phyloP scores from a whole-genome alignment of 1,284 basidiomycete species.

The Irpex sp. region DNA sequence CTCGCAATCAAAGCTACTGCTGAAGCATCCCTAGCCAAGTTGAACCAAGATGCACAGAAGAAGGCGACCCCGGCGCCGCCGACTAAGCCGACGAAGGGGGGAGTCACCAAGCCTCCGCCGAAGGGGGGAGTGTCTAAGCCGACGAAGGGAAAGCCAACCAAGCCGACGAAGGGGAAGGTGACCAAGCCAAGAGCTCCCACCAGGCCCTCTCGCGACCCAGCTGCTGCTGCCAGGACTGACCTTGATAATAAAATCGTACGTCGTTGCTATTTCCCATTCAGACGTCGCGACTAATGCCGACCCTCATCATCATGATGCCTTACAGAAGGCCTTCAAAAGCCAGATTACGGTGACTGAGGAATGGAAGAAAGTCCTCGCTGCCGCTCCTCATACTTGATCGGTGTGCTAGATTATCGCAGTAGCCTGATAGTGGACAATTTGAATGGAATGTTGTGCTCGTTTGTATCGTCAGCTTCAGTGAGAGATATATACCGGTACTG shows the following conservation, averaged over 20 bases:
- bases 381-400: neutral
- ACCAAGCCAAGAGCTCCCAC: neutral
- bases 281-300: neutral
- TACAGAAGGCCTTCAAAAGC: neutral
- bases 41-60: too few species aligned
- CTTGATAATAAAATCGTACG: neutral
- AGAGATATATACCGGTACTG: too few species aligned
- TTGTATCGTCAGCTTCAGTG: too few species aligned
- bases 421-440: neutral
- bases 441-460: neutral
- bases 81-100: too few species aligned
- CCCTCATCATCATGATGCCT: neutral
- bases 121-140: neutral
- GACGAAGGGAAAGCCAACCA: neutral
- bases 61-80: too few species aligned
- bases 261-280: neutral
- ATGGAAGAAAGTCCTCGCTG: neutral
- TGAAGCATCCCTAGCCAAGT: neutral
- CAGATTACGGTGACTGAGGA: neutral
- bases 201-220: neutral
- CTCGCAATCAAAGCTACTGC: neutral
- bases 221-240: neutral
- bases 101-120: neutral
- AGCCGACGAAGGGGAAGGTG: neutral
- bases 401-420: neutral